Base-by-base conservation (phyloP, 805 yeast genomes). In the Nematodospora valgi region DNA sequence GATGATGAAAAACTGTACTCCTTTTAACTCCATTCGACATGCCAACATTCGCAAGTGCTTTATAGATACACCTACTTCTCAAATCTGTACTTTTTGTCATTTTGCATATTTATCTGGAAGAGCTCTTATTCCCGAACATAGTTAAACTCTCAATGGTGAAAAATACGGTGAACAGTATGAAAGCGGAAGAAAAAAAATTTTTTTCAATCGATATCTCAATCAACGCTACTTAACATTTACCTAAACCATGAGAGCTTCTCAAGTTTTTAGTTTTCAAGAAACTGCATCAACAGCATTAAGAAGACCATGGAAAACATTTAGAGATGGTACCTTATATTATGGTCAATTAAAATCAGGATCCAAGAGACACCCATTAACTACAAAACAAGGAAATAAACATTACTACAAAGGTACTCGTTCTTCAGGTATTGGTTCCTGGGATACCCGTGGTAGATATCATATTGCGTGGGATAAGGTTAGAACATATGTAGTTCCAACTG, bases 331-430 rank as follows among this genome's bases (percentile, higher is more conserved):
- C 27, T 70, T 86, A 14, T 88, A 85, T 69, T 88, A 88, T 55
- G 96, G 96, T 31, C 49, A 65, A 17, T 66, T 82, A 11, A 88
- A 85, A 54, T 56, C 80, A 6, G 97, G 97, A 37, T 80, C 86
- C 45, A 86, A 82, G 58, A 80, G 96, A 67, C 74, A 75, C 54
- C 75, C 95, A 4, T 67, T 91, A 49, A 83, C 96, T 15, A 82
- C 96, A 15, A 93, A 93, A 52, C 87, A 86, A 56, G 98, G 98
- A 52, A 91, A 93, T 64, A 88, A 89, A 68, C 82, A 85, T 49
- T 85, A 72, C 64, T 93, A 93, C 67, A 93, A 93, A 60, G 99
- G 99, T 69, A 93, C 98, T 15, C 77, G 97, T 39, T 86, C 98
- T 4, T 76, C 95, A 3, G 97, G 97, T 59, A 78, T 87, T 43